Evolutionary conservation across 495 filamentous ascomycete genomes (phyloP), one percentile per base, ranked within the genome.

Genomic region (Diplogelasinospora grovesii): DNA sequence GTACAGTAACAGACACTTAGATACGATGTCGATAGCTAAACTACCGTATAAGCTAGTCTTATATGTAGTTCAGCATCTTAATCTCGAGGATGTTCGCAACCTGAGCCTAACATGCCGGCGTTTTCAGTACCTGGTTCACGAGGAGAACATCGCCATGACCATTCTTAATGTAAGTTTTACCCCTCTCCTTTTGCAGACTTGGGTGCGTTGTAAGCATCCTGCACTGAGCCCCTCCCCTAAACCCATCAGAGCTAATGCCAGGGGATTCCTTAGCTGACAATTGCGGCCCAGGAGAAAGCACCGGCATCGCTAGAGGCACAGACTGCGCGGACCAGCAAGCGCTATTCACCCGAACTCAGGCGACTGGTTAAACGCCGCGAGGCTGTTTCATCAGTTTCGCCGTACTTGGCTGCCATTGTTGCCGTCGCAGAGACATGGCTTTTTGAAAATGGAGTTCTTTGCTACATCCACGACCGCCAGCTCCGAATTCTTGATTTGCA

Each of bases 401-500:
- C 85, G 0, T 86, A 77, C 46, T 69, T 76, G 1, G 72, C 75
- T 7, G 70, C 70, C 0, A 64, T 79, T 2, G 51, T 87, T 9
- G 81, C 72, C 9, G 65, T 78, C 36, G 79, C 73, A 4, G 66
- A 75, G 18, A 66, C 70, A 7, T 87, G 81, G 62, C 52, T 79
- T 5, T 86, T 82, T 55, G 57, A 66, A 19, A 67, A 78, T 19
- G 83, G 85, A 13, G 60, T 75, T 3, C 63, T 87, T 6, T 82
- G 75, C 42, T 83, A 86, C 48, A 67, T 74, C 8, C 53, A 66
- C 18, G 57, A 60, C 14, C 65, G 68, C 8, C 62, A 73, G 54
- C 66, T 89, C 25, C 79, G 82, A n/a, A 55, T 85, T 10, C 59
- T 85, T 29, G 67, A 86, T 39, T 58, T 86, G 8, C 77, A 81